These are phyloP conservation scores for Pseudopithomyces maydicus DNA, from an alignment of 2,329 filamentous ascomycete species.

Conservation along the genomic window DNA sequence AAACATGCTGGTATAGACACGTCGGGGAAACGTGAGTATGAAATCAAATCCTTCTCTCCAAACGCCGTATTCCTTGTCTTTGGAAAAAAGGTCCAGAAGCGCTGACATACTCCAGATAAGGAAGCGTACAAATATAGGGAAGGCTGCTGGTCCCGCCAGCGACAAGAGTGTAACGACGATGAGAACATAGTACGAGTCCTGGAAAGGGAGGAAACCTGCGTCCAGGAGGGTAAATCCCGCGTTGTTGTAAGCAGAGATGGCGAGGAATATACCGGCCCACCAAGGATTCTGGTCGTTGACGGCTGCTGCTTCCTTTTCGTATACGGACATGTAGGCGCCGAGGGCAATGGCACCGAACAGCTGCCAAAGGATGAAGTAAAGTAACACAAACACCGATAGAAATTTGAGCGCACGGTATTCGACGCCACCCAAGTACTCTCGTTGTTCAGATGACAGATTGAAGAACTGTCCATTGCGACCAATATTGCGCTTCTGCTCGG, in stretches of 20 bases:
- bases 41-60: constrained; percentile 30
- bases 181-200: constrained; percentile 24
- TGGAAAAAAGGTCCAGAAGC: constrained; percentile 21
- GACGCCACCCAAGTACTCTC: constrained; percentile 26
- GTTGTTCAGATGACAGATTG: constrained; percentile 25
- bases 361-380: constrained; percentile 27
- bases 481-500: constrained; percentile 28
- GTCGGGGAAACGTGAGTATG: constrained; percentile 24
- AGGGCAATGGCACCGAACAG: constrained; percentile 25
- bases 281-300: constrained; percentile 25
- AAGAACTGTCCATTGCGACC: constrained; percentile 25
- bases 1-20: constrained; percentile 29
- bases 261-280: constrained; percentile 22
- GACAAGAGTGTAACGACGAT: constrained; percentile 23
- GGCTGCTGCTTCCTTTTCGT: constrained; percentile 23
- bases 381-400: constrained; percentile 21
- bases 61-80: constrained; percentile 24
- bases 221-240: constrained; percentile 25
- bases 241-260: constrained; percentile 26
- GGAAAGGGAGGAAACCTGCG: constrained; percentile 26
- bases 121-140: constrained; percentile 23
- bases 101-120: constrained; percentile 26
- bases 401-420: constrained; percentile 29
- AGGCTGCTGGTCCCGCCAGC: constrained; percentile 24
- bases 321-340: constrained; percentile 24